Percentiles rank a stretch among this genome's conserved stretches.
These are phyloP conservation scores for Coniochaeta sp. DNA, from an alignment of 2,329 filamentous ascomycete species.

Conservation along the genomic window DNA sequence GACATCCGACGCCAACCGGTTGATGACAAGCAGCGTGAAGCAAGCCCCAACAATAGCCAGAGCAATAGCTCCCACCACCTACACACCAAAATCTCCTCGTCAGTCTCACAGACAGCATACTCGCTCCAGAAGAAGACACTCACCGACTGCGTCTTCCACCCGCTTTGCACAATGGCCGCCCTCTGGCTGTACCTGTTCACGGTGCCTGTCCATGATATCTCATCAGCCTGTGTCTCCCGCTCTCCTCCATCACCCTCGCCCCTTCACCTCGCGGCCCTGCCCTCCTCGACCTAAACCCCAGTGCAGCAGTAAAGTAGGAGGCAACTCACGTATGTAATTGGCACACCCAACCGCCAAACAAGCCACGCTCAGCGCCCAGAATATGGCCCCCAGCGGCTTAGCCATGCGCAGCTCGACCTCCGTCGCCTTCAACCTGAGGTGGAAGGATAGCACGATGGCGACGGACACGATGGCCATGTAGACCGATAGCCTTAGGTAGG, in stretches of 20 bases:
- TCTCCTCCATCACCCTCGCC: too few relatives aligned
- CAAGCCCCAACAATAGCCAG: slow-evolving; percentile 59
- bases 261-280: too few relatives aligned
- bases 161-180: slow-evolving; percentile 81
- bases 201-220: slow-evolving; percentile 45
- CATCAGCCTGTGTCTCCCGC: background rate
- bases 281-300: too few relatives aligned
- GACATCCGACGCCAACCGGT: slow-evolving; percentile 16
- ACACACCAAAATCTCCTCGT: background rate
- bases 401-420: slow-evolving; percentile 68
- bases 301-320: background rate
- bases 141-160: slow-evolving; percentile 86
- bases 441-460: slow-evolving; percentile 89
- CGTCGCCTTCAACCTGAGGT: slow-evolving; percentile 69
- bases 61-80: slow-evolving; percentile 58
- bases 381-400: slow-evolving; percentile 76
- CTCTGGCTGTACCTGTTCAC: slow-evolving; percentile 74
- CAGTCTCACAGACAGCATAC: background rate
- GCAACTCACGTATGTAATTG: slow-evolving; percentile 70
- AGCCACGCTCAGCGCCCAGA: slow-evolving; percentile 76
- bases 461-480: slow-evolving; percentile 88
- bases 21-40: slow-evolving; percentile 51
- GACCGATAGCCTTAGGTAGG: slow-evolving; percentile 80
- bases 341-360: slow-evolving; percentile 71
- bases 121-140: slow-evolving; percentile 13